Evolutionary conservation across 2,329 filamentous ascomycete genomes (phyloP).

Genomic region (Setomelanomma holmii): DNA sequence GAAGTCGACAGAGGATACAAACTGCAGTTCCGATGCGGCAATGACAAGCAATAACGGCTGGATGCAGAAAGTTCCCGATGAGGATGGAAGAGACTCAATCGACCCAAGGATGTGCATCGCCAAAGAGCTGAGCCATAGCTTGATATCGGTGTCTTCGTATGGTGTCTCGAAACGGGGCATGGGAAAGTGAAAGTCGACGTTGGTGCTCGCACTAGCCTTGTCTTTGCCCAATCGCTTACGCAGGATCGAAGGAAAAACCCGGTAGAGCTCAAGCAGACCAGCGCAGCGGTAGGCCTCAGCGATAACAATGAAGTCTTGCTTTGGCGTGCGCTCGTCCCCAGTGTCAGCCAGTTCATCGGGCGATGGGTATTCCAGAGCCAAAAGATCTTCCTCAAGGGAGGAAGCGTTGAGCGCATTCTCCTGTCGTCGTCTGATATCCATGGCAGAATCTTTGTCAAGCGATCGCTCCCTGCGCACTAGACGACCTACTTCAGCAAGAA

Average conservation of each 20-base stretch:
- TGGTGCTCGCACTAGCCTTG: conserved; percentile 28
- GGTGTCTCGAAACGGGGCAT: conserved; percentile 42
- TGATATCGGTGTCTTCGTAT: conserved; percentile 42
- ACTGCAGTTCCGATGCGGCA: conserved; percentile 59
- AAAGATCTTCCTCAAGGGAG: conserved; percentile 57
- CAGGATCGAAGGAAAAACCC: conserved; percentile 60
- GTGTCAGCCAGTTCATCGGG: conserved; percentile 58
- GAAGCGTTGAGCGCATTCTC: conserved; percentile 49
- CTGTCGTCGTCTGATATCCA: conserved; percentile 39
- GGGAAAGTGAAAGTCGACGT: conserved; percentile 40
- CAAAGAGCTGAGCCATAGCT: conserved; percentile 58
- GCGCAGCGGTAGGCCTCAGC: conserved; percentile 62
- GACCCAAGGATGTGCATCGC: conserved; percentile 59
- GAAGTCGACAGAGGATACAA: conserved; percentile 49
- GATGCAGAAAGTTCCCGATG: conserved; percentile 61
- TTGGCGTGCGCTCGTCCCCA: conserved; percentile 60
- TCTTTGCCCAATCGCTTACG: conserved; percentile 51
- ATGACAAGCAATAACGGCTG: conserved; percentile 62
- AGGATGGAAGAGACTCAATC: conserved; percentile 58
- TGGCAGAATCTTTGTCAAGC: conserved; percentile 32
- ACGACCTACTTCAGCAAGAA: conserved; percentile 56
- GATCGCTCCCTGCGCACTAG: conserved; percentile 50
- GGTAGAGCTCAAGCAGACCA: conserved; percentile 63
- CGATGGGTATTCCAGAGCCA: conserved; percentile 55
- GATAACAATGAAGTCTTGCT: conserved; percentile 60